phyloP scores from a whole-genome alignment of 2,329 filamentous ascomycete species.

The Penicillium sp. region DNA sequence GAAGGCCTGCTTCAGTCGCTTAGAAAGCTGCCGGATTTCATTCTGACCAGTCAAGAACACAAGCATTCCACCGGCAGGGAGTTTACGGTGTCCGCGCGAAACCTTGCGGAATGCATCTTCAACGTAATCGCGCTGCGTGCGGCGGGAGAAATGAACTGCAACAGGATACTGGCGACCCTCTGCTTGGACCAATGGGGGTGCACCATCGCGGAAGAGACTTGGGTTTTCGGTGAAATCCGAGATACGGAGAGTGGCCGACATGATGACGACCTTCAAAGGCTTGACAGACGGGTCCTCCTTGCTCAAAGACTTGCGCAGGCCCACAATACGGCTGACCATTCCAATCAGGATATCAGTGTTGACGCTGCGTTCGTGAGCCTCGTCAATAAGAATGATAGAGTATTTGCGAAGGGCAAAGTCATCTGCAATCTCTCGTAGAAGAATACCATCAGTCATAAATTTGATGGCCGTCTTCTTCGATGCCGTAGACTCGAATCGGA shows the following conservation, averaged over 20 bases:
- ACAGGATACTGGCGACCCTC: constrained; percentile 92
- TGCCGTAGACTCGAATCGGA: constrained; percentile 86
- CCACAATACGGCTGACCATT: constrained; percentile 90
- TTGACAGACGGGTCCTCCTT: constrained; percentile 67
- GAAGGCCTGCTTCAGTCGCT: constrained; percentile 69
- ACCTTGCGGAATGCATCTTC: constrained; percentile 89
- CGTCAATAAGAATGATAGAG: constrained; percentile 90
- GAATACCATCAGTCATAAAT: constrained; percentile 98
- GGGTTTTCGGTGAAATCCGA: constrained; percentile 85
- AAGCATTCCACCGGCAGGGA: constrained; percentile 85
- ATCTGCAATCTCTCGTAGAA: constrained; percentile 84
- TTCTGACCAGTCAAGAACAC: constrained; percentile 93
- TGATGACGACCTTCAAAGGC: constrained; percentile 90
- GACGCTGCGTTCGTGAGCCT: constrained; percentile 94
- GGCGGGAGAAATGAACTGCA: constrained; percentile 80
- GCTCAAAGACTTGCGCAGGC: constrained; percentile 71
- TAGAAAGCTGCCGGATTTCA: constrained; percentile 82
- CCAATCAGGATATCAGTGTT: constrained; percentile 98
- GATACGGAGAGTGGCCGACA: constrained; percentile 92
- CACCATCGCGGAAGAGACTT: constrained; percentile 67
- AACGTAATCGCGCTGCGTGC: constrained; percentile 81
- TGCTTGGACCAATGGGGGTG: constrained; percentile 81
- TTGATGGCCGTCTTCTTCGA: constrained; percentile 83
- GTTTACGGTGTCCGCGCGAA: constrained; percentile 78
- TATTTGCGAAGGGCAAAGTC: constrained; percentile 88